phyloP scores from a whole-genome alignment of 1,284 basidiomycete genomes.

The Pseudozyma thailandica region DNA sequence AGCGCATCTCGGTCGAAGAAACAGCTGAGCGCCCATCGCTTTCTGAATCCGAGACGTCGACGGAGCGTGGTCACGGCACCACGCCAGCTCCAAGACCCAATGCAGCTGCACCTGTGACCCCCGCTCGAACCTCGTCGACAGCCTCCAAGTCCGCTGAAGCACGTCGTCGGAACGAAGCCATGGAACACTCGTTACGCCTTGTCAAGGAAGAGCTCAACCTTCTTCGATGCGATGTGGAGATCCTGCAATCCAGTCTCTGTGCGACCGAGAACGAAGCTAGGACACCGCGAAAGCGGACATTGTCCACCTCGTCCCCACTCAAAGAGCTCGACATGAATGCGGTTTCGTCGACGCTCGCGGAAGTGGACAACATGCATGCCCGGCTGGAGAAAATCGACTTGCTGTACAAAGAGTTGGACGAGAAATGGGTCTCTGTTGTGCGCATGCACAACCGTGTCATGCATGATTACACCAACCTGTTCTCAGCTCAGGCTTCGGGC shows the following conservation, averaged over 20 bases:
- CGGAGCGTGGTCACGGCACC: conserved; percentile 28
- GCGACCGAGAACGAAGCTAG: conserved; percentile 12
- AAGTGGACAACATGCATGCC: conserved; percentile 22
- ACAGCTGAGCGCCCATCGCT: conserved; percentile 18
- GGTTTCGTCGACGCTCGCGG: conserved; percentile 11
- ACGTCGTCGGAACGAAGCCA: conserved; percentile 29
- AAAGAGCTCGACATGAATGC: conserved; percentile 23
- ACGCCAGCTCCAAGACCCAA: background rate
- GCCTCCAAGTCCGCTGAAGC: conserved; percentile 37
- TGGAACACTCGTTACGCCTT: conserved; percentile 31
- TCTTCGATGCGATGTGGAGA: conserved; percentile 30
- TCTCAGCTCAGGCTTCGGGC: conserved; percentile 3
- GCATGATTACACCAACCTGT: conserved; percentile 19
- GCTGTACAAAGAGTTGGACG: conserved; percentile 21
- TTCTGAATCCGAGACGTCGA: conserved; percentile 37
- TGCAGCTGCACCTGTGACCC: conserved; percentile 14
- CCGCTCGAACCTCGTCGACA: conserved; percentile 35
- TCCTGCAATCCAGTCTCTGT: conserved; percentile 21
- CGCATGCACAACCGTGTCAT: conserved; percentile 47
- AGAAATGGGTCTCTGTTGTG: conserved; percentile 33
- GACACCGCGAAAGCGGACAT: conserved; percentile 30
- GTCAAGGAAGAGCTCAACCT: conserved; percentile 42
- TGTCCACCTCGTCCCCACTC: conserved; percentile 6
- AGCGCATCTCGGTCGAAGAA: conserved; percentile 15
- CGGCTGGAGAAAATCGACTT: conserved; percentile 22